Percentiles rank a stretch among this genome's conserved stretches.
Conservation (phyloP, 306 rosid genomes). For the Citrullus colocynthis region DNA sequence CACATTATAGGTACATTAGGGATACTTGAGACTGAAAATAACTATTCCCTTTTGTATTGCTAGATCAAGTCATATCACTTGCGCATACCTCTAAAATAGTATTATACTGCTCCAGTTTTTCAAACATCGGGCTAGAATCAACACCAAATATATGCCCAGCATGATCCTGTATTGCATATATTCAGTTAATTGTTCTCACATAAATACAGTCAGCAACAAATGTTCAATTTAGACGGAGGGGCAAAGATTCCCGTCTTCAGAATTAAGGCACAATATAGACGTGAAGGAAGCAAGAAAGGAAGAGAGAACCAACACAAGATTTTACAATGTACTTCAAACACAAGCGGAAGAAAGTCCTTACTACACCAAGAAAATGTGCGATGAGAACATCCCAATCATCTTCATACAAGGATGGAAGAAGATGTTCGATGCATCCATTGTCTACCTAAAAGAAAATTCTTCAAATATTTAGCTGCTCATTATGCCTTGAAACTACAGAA, state of each 20-base stretch:
- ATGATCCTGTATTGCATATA: constrained; percentile 53
- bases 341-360: constrained; percentile 22
- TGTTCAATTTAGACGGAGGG: neutral
- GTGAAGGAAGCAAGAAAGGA: neutral
- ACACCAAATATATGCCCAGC: constrained; percentile 98
- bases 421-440: constrained; percentile 85
- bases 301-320: neutral
- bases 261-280: neutral
- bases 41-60: neutral
- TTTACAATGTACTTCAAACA: neutral
- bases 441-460: constrained; percentile 53
- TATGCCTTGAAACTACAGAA: neutral
- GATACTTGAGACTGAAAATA: neutral
- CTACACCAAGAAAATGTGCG: constrained; percentile 98
- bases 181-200: neutral
- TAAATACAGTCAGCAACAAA: neutral
- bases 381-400: constrained; percentile 96
- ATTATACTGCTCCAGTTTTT: constrained; percentile 88
- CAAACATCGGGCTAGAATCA: constrained; percentile 75
- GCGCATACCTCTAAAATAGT: constrained; percentile 43
- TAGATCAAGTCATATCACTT: neutral
- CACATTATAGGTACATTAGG: neutral
- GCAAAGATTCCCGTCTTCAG: neutral
- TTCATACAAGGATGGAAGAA: constrained; percentile 65
- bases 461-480: neutral